Evolutionary conservation across 129 eudicot species (phyloP).

Genomic region (Lactuca sativa): DNA sequence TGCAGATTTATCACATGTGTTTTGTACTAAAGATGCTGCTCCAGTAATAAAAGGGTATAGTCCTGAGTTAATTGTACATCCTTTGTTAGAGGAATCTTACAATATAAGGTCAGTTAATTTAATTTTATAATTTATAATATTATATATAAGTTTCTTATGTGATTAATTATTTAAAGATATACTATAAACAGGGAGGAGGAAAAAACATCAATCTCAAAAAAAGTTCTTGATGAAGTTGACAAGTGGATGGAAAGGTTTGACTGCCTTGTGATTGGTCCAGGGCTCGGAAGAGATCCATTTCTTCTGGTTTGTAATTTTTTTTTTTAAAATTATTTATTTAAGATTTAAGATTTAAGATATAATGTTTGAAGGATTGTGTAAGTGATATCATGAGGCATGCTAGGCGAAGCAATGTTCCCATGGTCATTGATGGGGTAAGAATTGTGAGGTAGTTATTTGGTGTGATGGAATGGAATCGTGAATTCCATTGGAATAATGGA

Average conservation of each 20-base stretch:
- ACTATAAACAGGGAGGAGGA: conserved; percentile 69
- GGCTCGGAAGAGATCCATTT: conserved; percentile 94
- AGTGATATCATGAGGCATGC: conserved; percentile 86
- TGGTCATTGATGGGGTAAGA: conserved; percentile 97
- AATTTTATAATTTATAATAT: no score
- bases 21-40: conserved; percentile 95
- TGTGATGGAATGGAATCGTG: neutral
- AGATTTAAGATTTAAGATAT: neutral
- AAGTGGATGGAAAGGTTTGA: conserved; percentile 99
- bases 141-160: no score
- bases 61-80: conserved; percentile 98
- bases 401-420: conserved; percentile 74
- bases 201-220: conserved; percentile 44
- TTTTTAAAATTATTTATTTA: neutral
- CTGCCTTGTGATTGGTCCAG: conserved; percentile 95
- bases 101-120: conserved; percentile 57
- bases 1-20: conserved; percentile 96
- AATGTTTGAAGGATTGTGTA: conserved; percentile 70
- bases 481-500: no score
- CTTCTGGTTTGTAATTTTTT: conserved; percentile 61
- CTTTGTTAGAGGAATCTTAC: conserved; percentile 90
- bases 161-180: neutral
- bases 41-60: conserved; percentile 93
- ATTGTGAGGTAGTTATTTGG: neutral
- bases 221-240: conserved; percentile 67